phyloP scores from a whole-genome alignment of 106 monocot genomes.

The Dioscorea alata region DNA sequence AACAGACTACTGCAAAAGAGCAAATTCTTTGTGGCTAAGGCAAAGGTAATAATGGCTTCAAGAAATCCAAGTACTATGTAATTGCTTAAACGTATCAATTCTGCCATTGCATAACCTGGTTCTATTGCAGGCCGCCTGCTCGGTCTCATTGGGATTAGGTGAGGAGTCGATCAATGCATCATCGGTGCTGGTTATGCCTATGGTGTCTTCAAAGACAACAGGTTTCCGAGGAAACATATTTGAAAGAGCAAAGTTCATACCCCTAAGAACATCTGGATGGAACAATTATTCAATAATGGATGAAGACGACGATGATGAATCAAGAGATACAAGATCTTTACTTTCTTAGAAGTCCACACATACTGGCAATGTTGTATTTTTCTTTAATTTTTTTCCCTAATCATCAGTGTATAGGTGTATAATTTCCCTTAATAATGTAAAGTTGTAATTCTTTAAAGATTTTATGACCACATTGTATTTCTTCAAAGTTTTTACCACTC shows the following conservation, averaged over 20 bases:
- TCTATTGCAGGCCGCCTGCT: constrained; percentile 64
- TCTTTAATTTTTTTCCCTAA: constrained; percentile 8
- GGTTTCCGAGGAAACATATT: constrained; percentile 62
- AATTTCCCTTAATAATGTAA: constrained; percentile 2
- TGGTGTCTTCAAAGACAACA: constrained; percentile 83
- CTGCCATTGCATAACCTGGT: background rate
- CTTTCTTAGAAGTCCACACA: constrained; percentile 19
- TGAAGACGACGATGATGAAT: constrained; percentile 26
- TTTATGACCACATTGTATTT: background rate
- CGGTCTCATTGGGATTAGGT: constrained; percentile 64
- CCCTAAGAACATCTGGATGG: constrained; percentile 37
- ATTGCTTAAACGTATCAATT: background rate
- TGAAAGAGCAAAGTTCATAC: constrained; percentile 43
- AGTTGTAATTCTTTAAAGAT: background rate
- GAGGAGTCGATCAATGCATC: constrained; percentile 74
- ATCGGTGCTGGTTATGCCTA: constrained; percentile 89
- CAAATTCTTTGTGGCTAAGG: constrained; percentile 37
- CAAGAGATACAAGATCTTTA: constrained; percentile 35
- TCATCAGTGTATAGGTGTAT: constrained; percentile 16
- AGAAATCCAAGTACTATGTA: too few relatives aligned
- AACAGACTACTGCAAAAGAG: constrained; percentile 28
- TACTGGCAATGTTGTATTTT: constrained; percentile 1
- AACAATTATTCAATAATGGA: constrained; percentile 17
- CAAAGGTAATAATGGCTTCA: constrained; percentile 54
- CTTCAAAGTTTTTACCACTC: too few relatives aligned